These are phyloP conservation scores for Dactylellina leptospora DNA, from an alignment of 2,329 filamentous ascomycete species.

Conservation along the genomic window DNA sequence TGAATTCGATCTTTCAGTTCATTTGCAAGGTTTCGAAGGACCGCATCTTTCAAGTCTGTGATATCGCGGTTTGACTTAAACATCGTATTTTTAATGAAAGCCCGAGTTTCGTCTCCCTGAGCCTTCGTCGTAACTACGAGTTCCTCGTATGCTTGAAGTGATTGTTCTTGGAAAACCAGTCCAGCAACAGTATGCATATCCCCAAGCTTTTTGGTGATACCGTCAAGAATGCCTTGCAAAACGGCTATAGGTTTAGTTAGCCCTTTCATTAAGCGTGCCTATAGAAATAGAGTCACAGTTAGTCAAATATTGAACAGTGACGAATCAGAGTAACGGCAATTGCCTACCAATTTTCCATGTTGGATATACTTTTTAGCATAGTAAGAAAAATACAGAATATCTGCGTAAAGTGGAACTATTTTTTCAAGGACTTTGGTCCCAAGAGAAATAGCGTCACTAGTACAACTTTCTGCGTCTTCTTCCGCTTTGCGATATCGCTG, in stretches of 20 bases:
- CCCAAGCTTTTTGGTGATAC: conserved; percentile 32
- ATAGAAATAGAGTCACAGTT: neutral
- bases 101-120: neutral
- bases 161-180: conserved; percentile 34
- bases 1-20: conserved; percentile 35
- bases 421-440: conserved; percentile 34
- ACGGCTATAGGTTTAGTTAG: conserved; percentile 4
- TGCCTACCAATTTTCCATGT: conserved; percentile 17
- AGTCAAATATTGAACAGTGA: too few relatives aligned
- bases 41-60: conserved; percentile 15
- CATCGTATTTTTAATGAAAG: conserved; percentile 23
- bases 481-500: conserved; percentile 10
- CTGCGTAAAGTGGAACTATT: conserved; percentile 39
- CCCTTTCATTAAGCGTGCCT: conserved; percentile 25
- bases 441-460: neutral
- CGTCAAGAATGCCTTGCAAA: conserved; percentile 19
- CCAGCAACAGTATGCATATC: conserved; percentile 30
- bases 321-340: too few relatives aligned
- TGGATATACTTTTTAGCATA: conserved; percentile 29
- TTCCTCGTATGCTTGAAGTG: conserved; percentile 20
- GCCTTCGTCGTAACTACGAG: neutral
- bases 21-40: conserved; percentile 10
- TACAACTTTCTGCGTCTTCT: neutral
- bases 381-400: conserved; percentile 45
- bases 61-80: conserved; percentile 37